Percentiles rank a stretch among this genome's conserved stretches.
Evolutionary conservation across 208 protist species (phyloP).

Genomic region (Trypanosoma theileri): DNA sequence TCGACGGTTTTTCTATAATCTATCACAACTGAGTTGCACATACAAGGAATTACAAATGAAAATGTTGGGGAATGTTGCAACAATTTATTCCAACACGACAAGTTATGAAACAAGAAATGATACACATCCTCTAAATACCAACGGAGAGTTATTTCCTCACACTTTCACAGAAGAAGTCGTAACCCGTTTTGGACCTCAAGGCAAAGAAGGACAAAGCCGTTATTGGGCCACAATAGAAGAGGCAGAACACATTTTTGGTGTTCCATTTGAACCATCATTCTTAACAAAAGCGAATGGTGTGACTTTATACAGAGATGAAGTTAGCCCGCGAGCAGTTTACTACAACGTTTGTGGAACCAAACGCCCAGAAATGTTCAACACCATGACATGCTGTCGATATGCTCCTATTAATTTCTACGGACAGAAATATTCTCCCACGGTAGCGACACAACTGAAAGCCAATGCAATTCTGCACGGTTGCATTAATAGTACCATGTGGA

Average conservation of each 20-base stretch:
- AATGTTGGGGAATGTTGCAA: slow-evolving; percentile 5
- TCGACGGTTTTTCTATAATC: slow-evolving; percentile 44
- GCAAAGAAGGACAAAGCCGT: slow-evolving; percentile 7
- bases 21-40: slow-evolving; percentile 36
- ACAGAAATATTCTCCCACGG: slow-evolving; percentile 36
- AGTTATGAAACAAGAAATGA: background rate
- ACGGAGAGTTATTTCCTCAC: slow-evolving; percentile 58
- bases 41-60: slow-evolving; percentile 25
- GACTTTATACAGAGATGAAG: background rate
- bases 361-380: slow-evolving; percentile 36
- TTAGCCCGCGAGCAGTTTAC: slow-evolving; percentile 25
- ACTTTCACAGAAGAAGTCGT: slow-evolving; percentile 31
- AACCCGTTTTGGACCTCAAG: slow-evolving; percentile 9
- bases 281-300: slow-evolving; percentile 29
- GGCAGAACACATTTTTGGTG: slow-evolving; percentile 47
- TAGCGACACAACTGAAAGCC: slow-evolving; percentile 62
- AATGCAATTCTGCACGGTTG: slow-evolving; percentile 48
- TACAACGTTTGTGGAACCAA: slow-evolving; percentile 54
- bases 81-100: background rate
- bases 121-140: slow-evolving; percentile 47
- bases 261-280: slow-evolving; percentile 38
- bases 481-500: slow-evolving; percentile 52
- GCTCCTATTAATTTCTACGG: slow-evolving; percentile 58
- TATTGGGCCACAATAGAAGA: slow-evolving; percentile 75
- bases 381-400: slow-evolving; percentile 52